Evolutionary conservation across 768 basidiomycete genomes (phyloP).

Genomic region (Phanerochaete sordida): DNA sequence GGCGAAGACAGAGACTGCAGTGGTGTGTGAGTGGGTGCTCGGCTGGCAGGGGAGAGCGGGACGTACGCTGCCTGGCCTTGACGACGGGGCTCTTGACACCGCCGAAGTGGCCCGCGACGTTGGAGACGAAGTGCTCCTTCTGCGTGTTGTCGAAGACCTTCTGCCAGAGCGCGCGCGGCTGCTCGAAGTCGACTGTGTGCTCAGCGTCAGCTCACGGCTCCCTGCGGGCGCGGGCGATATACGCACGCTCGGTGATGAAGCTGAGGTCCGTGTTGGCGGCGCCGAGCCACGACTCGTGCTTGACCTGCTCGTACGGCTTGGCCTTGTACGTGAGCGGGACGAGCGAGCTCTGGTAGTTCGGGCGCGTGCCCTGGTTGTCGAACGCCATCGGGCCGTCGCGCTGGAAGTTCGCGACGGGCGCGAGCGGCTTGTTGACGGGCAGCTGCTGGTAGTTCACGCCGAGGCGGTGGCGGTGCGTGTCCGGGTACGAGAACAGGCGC

Average conservation of each 20-base stretch:
- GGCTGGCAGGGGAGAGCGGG: not conserved
- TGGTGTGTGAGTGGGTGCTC: not conserved
- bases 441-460: conserved; percentile 81
- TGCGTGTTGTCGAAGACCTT: conserved; percentile 64
- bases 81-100: conserved; percentile 57
- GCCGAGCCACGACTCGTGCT: conserved; percentile 77
- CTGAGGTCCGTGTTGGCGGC: conserved; percentile 64
- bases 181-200: conserved; percentile 74
- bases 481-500: conserved; percentile 92
- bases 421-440: conserved; percentile 79
- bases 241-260: conserved; percentile 78
- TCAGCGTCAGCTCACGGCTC: not conserved
- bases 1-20: conserved; percentile 71
- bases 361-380: conserved; percentile 77
- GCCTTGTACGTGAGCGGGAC: conserved; percentile 58
- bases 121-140: conserved; percentile 60
- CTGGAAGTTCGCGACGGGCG: conserved; percentile 86
- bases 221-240: not conserved
- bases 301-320: conserved; percentile 35
- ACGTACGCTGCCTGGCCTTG: conserved; percentile 65
- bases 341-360: conserved; percentile 85
- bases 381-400: conserved; percentile 72
- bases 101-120: conserved; percentile 62
- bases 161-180: conserved; percentile 66
- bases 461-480: conserved; percentile 83